Evolutionary conservation across 371 early-diverging fungal species (phyloP).

Genomic region (Chytridiales sp.): DNA sequence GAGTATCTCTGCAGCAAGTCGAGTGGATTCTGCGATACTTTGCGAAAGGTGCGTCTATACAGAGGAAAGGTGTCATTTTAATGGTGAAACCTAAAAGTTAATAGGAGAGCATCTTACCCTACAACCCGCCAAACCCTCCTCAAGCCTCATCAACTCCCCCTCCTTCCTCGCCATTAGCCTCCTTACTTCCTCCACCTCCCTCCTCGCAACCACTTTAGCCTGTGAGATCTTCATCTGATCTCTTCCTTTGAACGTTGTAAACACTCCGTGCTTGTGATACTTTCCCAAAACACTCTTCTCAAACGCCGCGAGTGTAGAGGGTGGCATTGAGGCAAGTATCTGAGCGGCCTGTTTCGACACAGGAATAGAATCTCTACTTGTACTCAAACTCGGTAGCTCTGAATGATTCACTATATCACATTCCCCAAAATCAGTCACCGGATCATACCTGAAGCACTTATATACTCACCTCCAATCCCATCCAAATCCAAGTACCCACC

Average conservation of each 20-base stretch:
- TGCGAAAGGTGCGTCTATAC: slow-evolving; percentile 5
- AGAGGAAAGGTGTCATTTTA: background rate
- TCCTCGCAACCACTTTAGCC: slow-evolving; percentile 20
- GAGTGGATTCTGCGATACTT: slow-evolving; percentile 6
- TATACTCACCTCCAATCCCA: no score
- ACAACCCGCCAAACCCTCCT: slow-evolving; percentile 3
- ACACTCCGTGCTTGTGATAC: slow-evolving; percentile 17
- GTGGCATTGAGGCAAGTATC: no score
- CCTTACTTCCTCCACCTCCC: slow-evolving; percentile 19
- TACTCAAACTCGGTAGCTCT: no score
- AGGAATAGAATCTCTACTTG: no score
- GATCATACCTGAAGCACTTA: no score
- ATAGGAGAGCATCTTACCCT: background rate
- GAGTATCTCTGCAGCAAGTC: slow-evolving; percentile 11
- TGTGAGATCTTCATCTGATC: slow-evolving; percentile 21
- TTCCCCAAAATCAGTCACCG: no score
- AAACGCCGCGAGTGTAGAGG: no score
- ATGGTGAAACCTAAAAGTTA: background rate
- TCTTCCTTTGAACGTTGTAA: slow-evolving; percentile 29
- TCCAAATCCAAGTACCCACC: no score
- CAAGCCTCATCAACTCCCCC: slow-evolving; percentile 3
- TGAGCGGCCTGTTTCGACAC: no score
- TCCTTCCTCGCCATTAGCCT: slow-evolving; percentile 4
- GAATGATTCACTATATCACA: no score
- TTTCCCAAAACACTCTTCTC: slow-evolving; percentile 19